Base-by-base conservation (phyloP, 441 rosid species). In the Theobroma grandiflorum region DNA sequence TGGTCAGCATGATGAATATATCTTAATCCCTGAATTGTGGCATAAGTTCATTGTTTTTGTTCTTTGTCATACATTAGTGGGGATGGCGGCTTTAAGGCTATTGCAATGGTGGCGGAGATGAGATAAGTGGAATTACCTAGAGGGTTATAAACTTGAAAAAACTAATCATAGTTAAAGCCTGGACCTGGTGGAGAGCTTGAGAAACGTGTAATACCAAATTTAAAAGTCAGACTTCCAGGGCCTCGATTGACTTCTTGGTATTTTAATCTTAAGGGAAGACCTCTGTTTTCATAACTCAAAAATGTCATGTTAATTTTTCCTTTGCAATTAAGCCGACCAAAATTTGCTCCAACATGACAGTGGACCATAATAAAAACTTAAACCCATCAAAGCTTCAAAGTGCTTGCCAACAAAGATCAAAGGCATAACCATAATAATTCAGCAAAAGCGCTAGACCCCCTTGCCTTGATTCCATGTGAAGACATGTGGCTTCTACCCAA, bases 401-500 rank as follows among this genome's bases (percentile, higher is more conserved):
- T 70, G 80, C 49, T 49, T 63, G 62, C 40, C 72, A 67, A 47
- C 76, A 50, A 63, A 59, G 75, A 37, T 58, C 40, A 15, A 45
- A 35, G 16, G 31, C 43, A 38, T 40, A n/a, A 33, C 49, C 49
- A 50, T 49, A 38, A 49, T 20, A 62, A 43, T 43, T 53, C 47
- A 35, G 47, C 64, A 0, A 72, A 52, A 11, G 2, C 4, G 38
- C 37, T n/a, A 59, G 61, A 66, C 78, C 43, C 57, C 85, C 81
- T 20, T 61, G 47, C 67, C 1, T 37, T 6, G 22, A 14, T 77
- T 70, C 77, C 85, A 71, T 67, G 76, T 71, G 81, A 67, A 75
- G 82, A 78, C 67, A 63, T 74, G 82, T 79, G 81, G 81, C 73
- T 72, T 58, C 16, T 74, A 61, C 77, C 72, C 79, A 62, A 53